Conservation (phyloP, 164 flowering plant genomes). For the Berberis vulgaris region DNA sequence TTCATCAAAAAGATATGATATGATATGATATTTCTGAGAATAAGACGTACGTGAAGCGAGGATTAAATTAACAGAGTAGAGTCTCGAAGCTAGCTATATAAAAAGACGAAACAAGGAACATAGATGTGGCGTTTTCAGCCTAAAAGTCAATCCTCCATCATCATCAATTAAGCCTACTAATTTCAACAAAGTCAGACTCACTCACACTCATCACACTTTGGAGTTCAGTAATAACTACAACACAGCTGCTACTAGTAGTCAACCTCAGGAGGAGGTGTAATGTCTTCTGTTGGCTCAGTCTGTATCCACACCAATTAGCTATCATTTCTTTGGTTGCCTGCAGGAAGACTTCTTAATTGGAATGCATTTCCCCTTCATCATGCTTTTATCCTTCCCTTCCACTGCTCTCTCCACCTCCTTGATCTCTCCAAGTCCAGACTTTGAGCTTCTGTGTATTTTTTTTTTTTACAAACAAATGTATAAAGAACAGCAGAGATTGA, state of each 20-base stretch:
- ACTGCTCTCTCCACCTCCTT: conserved; percentile 6
- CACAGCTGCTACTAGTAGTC: background rate
- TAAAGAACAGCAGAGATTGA: background rate
- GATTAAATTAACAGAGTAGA: no score
- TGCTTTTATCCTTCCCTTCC: background rate
- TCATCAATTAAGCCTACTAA: background rate
- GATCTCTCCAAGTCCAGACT: conserved; percentile 20
- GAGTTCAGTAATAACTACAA: no score
- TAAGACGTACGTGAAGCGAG: no score
- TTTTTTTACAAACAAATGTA: background rate
- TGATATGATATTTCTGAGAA: no score
- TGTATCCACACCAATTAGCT: background rate
- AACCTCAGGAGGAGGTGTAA: background rate
- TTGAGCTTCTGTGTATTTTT: conserved; percentile 22
- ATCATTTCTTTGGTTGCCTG: conserved; percentile 9
- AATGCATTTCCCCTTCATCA: conserved; percentile 41
- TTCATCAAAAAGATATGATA: no score
- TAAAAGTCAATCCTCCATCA: no score
- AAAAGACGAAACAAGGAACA: no score
- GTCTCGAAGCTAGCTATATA: no score
- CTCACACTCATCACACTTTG: no score
- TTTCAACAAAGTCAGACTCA: background rate
- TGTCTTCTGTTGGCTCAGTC: background rate
- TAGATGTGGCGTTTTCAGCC: no score
- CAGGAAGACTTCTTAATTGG: conserved; percentile 30